Percentiles rank a stretch among this genome's conserved stretches.
Conservation (phyloP, 192 early-diverging fungal genomes). For the Coemansia sp. region DNA sequence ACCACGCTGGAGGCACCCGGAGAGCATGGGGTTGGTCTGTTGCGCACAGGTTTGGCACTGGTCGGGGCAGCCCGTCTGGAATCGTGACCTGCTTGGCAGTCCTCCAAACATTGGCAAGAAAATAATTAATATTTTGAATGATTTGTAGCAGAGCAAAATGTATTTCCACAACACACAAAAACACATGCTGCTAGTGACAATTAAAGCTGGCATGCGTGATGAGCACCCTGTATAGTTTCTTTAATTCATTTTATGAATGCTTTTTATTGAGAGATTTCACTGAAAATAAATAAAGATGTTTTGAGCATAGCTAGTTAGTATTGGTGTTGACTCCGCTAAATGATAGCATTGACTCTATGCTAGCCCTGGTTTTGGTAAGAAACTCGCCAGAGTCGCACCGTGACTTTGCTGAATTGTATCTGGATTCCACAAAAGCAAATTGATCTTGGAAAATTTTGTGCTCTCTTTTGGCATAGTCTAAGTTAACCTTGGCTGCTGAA, state of each 20-base stretch:
- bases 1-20: too few species aligned
- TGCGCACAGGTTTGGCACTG: too few species aligned
- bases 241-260: slow-evolving; percentile 5
- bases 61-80: too few species aligned
- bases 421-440: not conserved
- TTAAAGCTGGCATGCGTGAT: slow-evolving; percentile 87
- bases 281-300: not conserved
- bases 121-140: too few species aligned
- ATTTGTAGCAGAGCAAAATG: too few species aligned
- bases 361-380: not conserved
- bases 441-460: not conserved
- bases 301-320: not conserved
- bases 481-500: not conserved
- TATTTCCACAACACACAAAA: too few species aligned
- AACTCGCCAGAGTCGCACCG: not conserved
- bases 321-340: not conserved
- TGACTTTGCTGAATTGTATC: not conserved
- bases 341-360: not conserved
- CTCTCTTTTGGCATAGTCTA: not conserved
- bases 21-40: too few species aligned
- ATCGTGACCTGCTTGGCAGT: too few species aligned
- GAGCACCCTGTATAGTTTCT: slow-evolving; percentile 64
- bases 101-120: too few species aligned
- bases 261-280: not conserved
- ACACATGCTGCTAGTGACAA: too few species aligned